Conservation (phyloP, 1,284 basidiomycete species). For the Cryptococcus jaspeensis region DNA sequence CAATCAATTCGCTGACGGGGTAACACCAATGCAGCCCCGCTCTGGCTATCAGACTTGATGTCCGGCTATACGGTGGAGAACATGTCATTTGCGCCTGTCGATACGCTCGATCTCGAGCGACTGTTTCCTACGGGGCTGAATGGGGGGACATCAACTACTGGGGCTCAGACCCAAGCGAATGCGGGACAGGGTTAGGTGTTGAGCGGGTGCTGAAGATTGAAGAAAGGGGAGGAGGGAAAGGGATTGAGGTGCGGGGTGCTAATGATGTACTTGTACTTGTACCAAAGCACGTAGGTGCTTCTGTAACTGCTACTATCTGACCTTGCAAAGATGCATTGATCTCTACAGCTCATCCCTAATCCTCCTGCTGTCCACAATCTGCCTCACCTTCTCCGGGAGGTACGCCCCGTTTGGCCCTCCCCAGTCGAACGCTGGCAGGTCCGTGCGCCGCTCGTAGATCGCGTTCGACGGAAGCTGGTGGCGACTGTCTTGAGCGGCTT, state of each 20-base stretch:
- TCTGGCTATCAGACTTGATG: slow-evolving; percentile 47
- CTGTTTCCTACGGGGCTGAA: no score
- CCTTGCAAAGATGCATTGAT: background rate
- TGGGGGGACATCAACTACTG: no score
- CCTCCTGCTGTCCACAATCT: slow-evolving; percentile 2
- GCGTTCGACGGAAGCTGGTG: slow-evolving; percentile 48
- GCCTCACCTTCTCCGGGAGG: slow-evolving; percentile 2
- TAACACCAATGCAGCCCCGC: slow-evolving; percentile 25
- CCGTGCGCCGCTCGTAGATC: slow-evolving; percentile 41
- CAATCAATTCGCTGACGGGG: no score
- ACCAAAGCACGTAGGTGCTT: no score
- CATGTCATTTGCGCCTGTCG: slow-evolving; percentile 48
- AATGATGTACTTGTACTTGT: no score
- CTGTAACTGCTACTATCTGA: no score
- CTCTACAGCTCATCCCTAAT: slow-evolving; percentile 3
- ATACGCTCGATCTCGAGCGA: slow-evolving; percentile 44
- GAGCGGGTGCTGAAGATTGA: no score
- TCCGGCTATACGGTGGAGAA: slow-evolving; percentile 49
- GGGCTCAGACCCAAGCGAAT: no score
- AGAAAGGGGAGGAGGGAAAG: no score
- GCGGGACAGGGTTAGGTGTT: no score
- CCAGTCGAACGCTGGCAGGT: slow-evolving; percentile 30
- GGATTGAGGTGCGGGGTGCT: no score
- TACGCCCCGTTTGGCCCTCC: slow-evolving; percentile 6
- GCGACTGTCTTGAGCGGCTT: slow-evolving; percentile 53